phyloP scores from a whole-genome alignment of 1,284 basidiomycete genomes.

The Gomphus bonarii region DNA sequence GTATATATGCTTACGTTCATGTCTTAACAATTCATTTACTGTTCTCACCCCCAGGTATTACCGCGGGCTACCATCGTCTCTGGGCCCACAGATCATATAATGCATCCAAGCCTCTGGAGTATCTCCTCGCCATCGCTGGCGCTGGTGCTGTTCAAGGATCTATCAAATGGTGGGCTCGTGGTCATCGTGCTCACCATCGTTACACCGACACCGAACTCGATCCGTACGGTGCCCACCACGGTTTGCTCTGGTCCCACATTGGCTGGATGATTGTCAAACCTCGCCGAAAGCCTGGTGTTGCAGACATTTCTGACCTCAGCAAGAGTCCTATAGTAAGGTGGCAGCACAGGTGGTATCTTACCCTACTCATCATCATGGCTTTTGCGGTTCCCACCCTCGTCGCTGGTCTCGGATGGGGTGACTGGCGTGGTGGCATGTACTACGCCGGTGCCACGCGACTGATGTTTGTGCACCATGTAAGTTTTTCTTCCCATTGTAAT shows the following conservation, averaged over 20 bases:
- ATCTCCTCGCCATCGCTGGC: slow-evolving; percentile 67
- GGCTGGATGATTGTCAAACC: slow-evolving; percentile 95
- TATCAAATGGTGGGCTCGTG: slow-evolving; percentile 92
- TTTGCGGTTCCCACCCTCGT: slow-evolving; percentile 69
- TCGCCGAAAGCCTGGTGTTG: slow-evolving; percentile 76
- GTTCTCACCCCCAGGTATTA: slow-evolving; percentile 35
- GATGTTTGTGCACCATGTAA: slow-evolving; percentile 81
- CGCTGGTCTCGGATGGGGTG: slow-evolving; percentile 76
- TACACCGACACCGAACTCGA: slow-evolving; percentile 95
- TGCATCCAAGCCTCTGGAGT: slow-evolving; percentile 73
- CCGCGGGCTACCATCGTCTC: slow-evolving; percentile 82
- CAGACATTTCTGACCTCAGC: slow-evolving; percentile 79
- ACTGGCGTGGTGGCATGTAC: slow-evolving; percentile 76
- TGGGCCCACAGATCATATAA: slow-evolving; percentile 93
- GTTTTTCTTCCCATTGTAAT: slow-evolving; percentile 20
- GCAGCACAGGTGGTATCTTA: slow-evolving; percentile 80
- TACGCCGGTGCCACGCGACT: slow-evolving; percentile 80
- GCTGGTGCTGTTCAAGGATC: slow-evolving; percentile 86
- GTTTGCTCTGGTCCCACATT: slow-evolving; percentile 71
- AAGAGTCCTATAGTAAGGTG: slow-evolving; percentile 72
- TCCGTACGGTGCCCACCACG: slow-evolving; percentile 86
- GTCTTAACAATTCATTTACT: background rate
- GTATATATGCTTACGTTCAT: slow-evolving; percentile 14
- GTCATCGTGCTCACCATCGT: slow-evolving; percentile 87
- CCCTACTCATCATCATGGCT: slow-evolving; percentile 63